Evolutionary conservation across 2,329 filamentous ascomycete species (phyloP), one percentile per base, ranked within the genome.

Genomic region (Arthrobotrys sinensis): DNA sequence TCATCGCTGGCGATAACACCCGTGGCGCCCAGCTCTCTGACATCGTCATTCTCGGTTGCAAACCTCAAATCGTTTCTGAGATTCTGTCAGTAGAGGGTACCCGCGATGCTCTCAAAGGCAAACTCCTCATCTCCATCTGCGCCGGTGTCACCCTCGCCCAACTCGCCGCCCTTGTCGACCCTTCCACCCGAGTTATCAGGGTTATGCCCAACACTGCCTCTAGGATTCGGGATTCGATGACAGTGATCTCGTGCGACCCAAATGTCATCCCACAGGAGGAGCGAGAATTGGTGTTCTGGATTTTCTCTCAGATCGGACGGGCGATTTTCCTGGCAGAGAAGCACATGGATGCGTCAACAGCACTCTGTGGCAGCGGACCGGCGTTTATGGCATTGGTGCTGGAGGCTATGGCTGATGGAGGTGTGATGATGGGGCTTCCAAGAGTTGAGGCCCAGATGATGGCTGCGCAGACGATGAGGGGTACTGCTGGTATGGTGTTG

Each of bases 151-250:
- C 91, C 1, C 89, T 90, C 14, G 84, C 88, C 60, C 90, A 94
- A 82, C 90, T 97, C 80, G 88, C 91, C 87, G 88, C 28, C 85
- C 86, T 8, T 85, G 87, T 19, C 86, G 87, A 43, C 84, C 85
- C n/a, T 84, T 86, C 79, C 85, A 85, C 80, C 21, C 86, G 88
- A 48, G 87, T 96, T 52, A 90, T 96, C 3, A 88, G 93, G 36
- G 93, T 91, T 68, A 93, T 96, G 89, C 93, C 93, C 81, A 96
- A 96, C 86, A 94, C 92, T 0, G 93, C 93, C 10, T 90, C 91
- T 28, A 80, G 80, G 60, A 91, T 96, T 73, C 86, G 92, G 55
- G 91, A 96, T 84, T 91, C 89, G 81, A 96, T 96, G 92, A 95
- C 91, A 3, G 90, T 96, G 67, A 91, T 97, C 80, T 90, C 89